Evolutionary conservation across 257 asterid genomes (phyloP).

Genomic region (Solanum chiquidenum): DNA sequence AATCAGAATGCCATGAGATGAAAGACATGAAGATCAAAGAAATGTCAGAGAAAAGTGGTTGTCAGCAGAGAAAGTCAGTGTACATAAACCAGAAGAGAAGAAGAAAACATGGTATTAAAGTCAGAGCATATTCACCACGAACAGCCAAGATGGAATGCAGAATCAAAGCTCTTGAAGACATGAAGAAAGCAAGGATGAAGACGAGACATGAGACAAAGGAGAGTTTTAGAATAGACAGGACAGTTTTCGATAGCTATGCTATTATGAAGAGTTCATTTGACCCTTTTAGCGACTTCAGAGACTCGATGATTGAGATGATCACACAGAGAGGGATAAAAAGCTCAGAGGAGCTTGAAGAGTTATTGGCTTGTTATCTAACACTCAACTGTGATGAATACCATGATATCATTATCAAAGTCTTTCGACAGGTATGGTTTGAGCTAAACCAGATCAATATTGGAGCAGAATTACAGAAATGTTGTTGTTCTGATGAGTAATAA

Average conservation of each 20-base stretch:
- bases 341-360: constrained; percentile 62
- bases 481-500: constrained; percentile 1
- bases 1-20: constrained; percentile 4
- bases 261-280: constrained; percentile 53
- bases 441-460: constrained; percentile 23
- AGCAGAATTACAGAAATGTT: constrained; percentile 7
- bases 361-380: constrained; percentile 71
- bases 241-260: constrained; percentile 50
- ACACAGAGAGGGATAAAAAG: constrained; percentile 39
- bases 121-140: constrained; percentile 34
- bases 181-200: constrained; percentile 46
- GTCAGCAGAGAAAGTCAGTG: constrained; percentile 13
- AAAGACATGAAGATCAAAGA: constrained; percentile 8
- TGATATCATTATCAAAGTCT: constrained; percentile 57
- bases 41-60: constrained; percentile 5
- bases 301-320: constrained; percentile 90
- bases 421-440: constrained; percentile 65
- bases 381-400: constrained; percentile 58
- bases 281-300: constrained; percentile 60
- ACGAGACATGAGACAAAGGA: constrained; percentile 17
- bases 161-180: constrained; percentile 50
- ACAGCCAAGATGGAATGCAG: constrained; percentile 42
- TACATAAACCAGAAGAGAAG: constrained; percentile 13
- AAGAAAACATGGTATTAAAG: constrained; percentile 19
- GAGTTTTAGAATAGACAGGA: constrained; percentile 10